phyloP scores from a whole-genome alignment of 345 rosid species.

The Hypericum perforatum region DNA sequence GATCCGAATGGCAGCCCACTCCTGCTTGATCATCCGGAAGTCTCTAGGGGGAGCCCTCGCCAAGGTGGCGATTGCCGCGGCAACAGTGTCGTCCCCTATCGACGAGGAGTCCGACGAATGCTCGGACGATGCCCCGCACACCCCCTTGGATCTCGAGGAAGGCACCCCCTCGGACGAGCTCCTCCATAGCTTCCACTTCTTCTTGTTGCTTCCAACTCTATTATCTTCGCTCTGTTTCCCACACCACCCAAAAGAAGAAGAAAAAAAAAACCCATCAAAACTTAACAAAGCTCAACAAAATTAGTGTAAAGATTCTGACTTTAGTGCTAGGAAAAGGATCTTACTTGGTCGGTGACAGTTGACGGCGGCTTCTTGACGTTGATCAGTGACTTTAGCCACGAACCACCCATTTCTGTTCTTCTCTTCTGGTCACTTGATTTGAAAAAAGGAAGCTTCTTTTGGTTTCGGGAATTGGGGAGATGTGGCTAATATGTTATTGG shows the following conservation, averaged over 20 bases:
- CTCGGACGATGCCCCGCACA: slow-evolving; percentile 39
- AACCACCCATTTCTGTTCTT: slow-evolving; percentile 43
- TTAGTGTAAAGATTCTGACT: too few relatives aligned
- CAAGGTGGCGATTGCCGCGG: slow-evolving; percentile 65
- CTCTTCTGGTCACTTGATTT: background rate
- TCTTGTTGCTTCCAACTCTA: slow-evolving; percentile 27
- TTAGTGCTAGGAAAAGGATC: background rate
- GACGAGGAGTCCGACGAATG: slow-evolving; percentile 35
- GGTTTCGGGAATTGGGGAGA: background rate
- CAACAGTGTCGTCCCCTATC: slow-evolving; percentile 34
- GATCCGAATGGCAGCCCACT: slow-evolving; percentile 92
- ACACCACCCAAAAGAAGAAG: slow-evolving; percentile 15
- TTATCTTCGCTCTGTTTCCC: slow-evolving; percentile 37
- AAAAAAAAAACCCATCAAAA: background rate
- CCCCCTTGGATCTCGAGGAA: slow-evolving; percentile 31
- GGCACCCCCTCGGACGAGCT: slow-evolving; percentile 60
- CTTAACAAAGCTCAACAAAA: background rate
- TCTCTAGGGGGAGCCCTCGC: slow-evolving; percentile 67
- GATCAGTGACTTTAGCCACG: slow-evolving; percentile 63
- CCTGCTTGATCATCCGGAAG: slow-evolving; percentile 55
- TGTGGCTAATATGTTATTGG: background rate
- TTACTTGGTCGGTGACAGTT: slow-evolving; percentile 32
- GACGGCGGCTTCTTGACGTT: slow-evolving; percentile 29
- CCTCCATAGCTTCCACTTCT: slow-evolving; percentile 91
- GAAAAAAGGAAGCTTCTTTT: background rate